Evolutionary conservation across 192 early-diverging fungal species (phyloP), one percentile per base, ranked within the genome.

Genomic region (Umbelopsis vinacea): DNA sequence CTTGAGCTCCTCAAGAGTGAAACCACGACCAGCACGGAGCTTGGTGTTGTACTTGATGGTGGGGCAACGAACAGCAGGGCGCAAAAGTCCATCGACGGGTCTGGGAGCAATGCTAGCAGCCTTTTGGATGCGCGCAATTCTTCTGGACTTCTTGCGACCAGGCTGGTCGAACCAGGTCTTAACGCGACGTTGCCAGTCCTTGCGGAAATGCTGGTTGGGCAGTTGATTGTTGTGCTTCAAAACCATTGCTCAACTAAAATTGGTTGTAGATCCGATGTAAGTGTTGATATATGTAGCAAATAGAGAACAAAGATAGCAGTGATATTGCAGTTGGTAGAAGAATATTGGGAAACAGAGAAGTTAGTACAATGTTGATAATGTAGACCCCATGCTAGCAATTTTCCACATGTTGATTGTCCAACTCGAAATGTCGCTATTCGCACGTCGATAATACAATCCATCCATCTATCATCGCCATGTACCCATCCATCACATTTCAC

Each of bases 91-190:
- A 85, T 99, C 97, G 71, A 95, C 87, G 78, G 97, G 97, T 76
- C 97, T 91, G 72, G 97, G 97, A 55, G 96, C 96, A 75, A 99
- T 92, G 82, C 85, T 85, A 76, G 95, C 94, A 69, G 96, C 96
- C 93, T 99, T 99, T 85, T 92, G 88, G 84, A 93, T 86, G 76
- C 97, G 90, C 74, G 89, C 87, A 45, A 91, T 83, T 74, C 96
- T 88, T 79, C 97, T 86, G 78, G 91, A 85, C 87, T 93, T 92
- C 93, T 98, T 98, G 79, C 91, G 90, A 75, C 94, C 94, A 76
- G 95, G 92, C 85, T 95, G 97, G 88, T 98, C 90, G 89, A 99
- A 99, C 96, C 96, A 97, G 76, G 96, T 97, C 87, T 92, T 93
- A 71, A 99, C 95, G 79, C 94, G 94, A 76, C 85, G 79, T 83